These are phyloP conservation scores for Colletotrichum noveboracense DNA, from an alignment of 2,329 filamentous ascomycete genomes.

Conservation along the genomic window DNA sequence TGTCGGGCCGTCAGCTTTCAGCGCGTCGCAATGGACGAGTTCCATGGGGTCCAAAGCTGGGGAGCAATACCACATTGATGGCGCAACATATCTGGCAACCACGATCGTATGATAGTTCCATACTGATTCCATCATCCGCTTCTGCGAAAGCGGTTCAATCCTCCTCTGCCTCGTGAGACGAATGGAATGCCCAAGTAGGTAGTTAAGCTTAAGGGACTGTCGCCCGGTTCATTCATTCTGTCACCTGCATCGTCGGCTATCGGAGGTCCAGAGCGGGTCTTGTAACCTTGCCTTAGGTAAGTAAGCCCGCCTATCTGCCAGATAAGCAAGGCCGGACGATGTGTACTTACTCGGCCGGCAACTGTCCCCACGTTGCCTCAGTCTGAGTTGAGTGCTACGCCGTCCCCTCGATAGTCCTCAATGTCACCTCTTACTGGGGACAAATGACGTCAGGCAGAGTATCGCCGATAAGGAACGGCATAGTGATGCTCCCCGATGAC, in stretches of 20 bases:
- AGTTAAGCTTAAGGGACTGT: background rate
- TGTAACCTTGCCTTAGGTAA: background rate
- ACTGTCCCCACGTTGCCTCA: background rate
- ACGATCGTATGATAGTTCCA: background rate
- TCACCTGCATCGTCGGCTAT: conserved; percentile 10
- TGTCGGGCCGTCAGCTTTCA: background rate
- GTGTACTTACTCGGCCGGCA: background rate
- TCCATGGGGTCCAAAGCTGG: background rate
- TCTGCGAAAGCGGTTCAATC: background rate
- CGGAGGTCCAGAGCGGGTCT: background rate
- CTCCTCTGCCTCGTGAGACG: background rate
- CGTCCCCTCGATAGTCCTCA: background rate
- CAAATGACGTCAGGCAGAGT: conserved; percentile 14
- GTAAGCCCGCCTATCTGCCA: background rate
- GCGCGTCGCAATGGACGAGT: background rate
- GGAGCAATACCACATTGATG: background rate
- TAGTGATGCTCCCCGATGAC: background rate
- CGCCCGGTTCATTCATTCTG: background rate
- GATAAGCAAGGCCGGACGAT: background rate
- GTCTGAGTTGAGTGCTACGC: background rate
- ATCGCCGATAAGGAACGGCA: background rate
- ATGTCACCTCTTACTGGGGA: conserved; percentile 13
- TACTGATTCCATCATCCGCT: background rate
- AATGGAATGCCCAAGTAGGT: background rate
- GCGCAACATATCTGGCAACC: background rate